A percentile compares a stretch with the other conserved stretches of the same genome.
These are phyloP conservation scores for Pachysandra terminalis DNA, from an alignment of 164 flowering plant genomes.

Conservation along the genomic window DNA sequence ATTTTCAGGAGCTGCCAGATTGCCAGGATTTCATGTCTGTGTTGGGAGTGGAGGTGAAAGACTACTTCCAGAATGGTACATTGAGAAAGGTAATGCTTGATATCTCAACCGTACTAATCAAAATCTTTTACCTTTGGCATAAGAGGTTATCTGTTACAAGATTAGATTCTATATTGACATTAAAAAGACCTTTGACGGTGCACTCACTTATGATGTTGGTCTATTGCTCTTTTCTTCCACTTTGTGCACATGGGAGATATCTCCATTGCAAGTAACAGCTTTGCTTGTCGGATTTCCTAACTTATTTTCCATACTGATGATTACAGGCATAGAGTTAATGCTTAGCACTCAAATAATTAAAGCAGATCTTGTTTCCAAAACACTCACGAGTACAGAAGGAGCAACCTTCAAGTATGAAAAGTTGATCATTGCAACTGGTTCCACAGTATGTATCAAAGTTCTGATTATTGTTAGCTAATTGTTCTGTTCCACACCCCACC, in stretches of 20 bases:
- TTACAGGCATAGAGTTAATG: constrained; percentile 63
- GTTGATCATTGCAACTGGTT: constrained; percentile 71
- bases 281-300: background rate
- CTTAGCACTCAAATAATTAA: constrained; percentile 67
- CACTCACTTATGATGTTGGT: background rate
- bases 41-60: constrained; percentile 85
- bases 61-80: constrained; percentile 68
- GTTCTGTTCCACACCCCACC: background rate
- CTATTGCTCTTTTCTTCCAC: background rate
- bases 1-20: constrained; percentile 66
- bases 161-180: background rate
- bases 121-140: background rate
- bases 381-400: constrained; percentile 52
- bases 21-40: constrained; percentile 75
- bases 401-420: constrained; percentile 47
- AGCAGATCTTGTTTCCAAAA: constrained; percentile 72
- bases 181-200: no score
- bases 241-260: background rate
- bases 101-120: background rate
- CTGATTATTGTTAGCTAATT: background rate
- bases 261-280: background rate
- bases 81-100: constrained; percentile 45
- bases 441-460: constrained; percentile 36
- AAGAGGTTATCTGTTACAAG: background rate
- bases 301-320: background rate